These are phyloP conservation scores for Populus pruinosa DNA, from an alignment of 345 rosid genomes.

Conservation along the genomic window DNA sequence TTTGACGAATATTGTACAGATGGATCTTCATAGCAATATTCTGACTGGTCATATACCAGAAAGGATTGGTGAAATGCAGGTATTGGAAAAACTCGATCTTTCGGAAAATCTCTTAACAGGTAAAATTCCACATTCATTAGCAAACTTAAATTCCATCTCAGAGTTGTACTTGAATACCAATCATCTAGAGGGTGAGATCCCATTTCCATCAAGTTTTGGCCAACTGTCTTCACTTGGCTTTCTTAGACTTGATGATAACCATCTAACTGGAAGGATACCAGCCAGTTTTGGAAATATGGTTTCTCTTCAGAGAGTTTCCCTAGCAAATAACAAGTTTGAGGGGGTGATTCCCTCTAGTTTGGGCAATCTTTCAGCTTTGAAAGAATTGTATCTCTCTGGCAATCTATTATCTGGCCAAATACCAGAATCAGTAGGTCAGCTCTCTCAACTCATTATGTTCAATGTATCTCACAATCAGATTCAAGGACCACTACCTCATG, in stretches of 20 bases:
- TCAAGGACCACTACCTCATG: constrained; percentile 40
- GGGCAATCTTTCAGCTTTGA: constrained; percentile 38
- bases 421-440: constrained; percentile 40
- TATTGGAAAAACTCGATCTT: constrained; percentile 42
- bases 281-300: constrained; percentile 28
- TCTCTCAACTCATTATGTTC: constrained; percentile 35
- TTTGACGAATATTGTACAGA: constrained; percentile 35
- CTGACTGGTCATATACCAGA: constrained; percentile 39
- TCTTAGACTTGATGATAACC: constrained; percentile 46
- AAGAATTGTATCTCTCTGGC: constrained; percentile 45
- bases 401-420: constrained; percentile 37
- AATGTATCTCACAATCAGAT: constrained; percentile 38
- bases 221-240: constrained; percentile 42
- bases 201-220: constrained; percentile 33
- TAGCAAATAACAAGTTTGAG: constrained; percentile 42
- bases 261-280: constrained; percentile 38
- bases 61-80: constrained; percentile 37
- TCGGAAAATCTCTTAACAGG: constrained; percentile 43
- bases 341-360: constrained; percentile 48
- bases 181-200: constrained; percentile 40
- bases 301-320: constrained; percentile 48
- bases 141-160: constrained; percentile 34
- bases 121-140: constrained; percentile 35
- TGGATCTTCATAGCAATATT: constrained; percentile 46
- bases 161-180: constrained; percentile 42